Evolutionary conservation across 1,139 yeast genomes (phyloP).

Genomic region (Candida mesenterica): DNA sequence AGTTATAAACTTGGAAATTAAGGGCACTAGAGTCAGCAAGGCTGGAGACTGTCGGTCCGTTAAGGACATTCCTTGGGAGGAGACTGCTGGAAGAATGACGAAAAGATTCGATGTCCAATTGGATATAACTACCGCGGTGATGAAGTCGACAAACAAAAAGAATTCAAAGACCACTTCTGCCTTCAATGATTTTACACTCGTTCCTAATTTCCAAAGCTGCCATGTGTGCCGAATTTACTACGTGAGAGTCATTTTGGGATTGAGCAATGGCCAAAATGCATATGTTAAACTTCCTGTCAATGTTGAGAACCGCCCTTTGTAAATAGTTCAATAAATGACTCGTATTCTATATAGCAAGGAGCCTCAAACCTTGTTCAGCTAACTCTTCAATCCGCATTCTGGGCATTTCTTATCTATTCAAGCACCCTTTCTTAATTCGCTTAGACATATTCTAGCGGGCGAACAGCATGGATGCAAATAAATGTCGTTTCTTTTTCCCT

Average conservation of each 20-base stretch:
- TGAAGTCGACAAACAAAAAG: conserved; percentile 5
- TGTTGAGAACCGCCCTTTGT: too few species aligned
- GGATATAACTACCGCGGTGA: conserved; percentile 8
- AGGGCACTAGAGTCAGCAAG: neutral
- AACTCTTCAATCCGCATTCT: conserved; percentile 1
- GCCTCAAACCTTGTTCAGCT: too few species aligned
- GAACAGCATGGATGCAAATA: too few species aligned
- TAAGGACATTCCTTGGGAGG: neutral
- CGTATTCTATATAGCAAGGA: too few species aligned
- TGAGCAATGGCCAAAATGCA: conserved; percentile 20
- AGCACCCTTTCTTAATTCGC: neutral
- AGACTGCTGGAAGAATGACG: neutral
- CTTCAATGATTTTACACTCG: conserved; percentile 21
- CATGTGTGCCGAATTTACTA: conserved; percentile 23
- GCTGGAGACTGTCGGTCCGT: neutral
- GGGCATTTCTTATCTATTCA: neutral
- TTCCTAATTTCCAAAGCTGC: conserved; percentile 27
- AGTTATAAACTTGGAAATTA: conserved; percentile 18
- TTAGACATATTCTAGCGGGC: too few species aligned
- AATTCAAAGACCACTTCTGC: too few species aligned
- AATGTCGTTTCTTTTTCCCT: too few species aligned
- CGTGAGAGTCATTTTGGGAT: conserved; percentile 15
- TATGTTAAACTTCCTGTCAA: conserved; percentile 20
- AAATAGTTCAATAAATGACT: too few species aligned
- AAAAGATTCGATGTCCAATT: conserved; percentile 7